phyloP scores from a whole-genome alignment of 805 yeast species.

The Novakomyces olei region DNA sequence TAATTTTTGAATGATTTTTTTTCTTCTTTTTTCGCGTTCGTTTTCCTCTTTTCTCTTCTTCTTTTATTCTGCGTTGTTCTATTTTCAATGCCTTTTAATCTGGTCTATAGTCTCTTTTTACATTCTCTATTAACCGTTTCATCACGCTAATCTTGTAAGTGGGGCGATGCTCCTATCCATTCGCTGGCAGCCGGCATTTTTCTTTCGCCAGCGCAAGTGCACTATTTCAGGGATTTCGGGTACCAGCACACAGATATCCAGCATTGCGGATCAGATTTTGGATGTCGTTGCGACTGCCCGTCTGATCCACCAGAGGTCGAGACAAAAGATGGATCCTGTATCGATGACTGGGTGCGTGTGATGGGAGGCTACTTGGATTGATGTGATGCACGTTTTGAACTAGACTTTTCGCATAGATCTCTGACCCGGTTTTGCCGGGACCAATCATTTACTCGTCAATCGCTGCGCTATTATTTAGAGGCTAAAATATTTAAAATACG shows the following conservation, averaged over 20 bases:
- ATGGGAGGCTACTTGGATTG: conserved; percentile 2
- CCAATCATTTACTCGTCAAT: no score
- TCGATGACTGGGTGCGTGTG: conserved; percentile 15
- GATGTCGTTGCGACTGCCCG: conserved; percentile 78
- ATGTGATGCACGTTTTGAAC: background rate
- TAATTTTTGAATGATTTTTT: conserved; percentile 3
- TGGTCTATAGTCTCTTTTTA: no score
- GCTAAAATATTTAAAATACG: no score
- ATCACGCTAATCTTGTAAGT: conserved; percentile 13
- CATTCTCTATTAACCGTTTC: no score
- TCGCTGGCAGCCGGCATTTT: conserved; percentile 67
- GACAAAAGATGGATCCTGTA: conserved; percentile 16
- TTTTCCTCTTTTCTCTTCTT: background rate
- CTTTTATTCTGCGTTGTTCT: no score
- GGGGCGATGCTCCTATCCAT: conserved; percentile 97
- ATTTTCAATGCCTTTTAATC: no score
- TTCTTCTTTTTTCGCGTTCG: background rate
- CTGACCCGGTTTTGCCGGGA: no score
- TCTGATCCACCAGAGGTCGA: conserved; percentile 16
- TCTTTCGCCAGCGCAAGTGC: conserved; percentile 45
- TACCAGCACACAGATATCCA: conserved; percentile 59
- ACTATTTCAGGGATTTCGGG: conserved; percentile 84
- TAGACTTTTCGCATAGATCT: no score
- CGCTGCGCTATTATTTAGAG: no score
- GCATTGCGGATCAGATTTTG: conserved; percentile 54